Evolutionary conservation across 257 asterid genomes (phyloP), one percentile per base, ranked within the genome.

Genomic region (Solanum stenotomum): DNA sequence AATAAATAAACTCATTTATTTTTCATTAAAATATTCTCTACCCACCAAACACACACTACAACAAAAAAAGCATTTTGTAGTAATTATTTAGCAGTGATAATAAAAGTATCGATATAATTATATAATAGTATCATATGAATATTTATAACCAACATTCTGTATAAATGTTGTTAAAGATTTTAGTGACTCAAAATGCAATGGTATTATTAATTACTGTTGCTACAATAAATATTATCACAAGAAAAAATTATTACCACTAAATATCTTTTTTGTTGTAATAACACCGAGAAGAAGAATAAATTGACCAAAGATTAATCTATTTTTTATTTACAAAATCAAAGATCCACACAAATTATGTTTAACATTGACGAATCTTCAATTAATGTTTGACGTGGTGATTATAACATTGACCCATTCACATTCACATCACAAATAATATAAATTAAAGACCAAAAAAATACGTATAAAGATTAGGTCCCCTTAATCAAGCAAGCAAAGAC

Each of bases 141-240:
- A 61, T 23, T 23, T 9, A 61, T 61, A 61, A 23, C 3, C 0
- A 23, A 23, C 1, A 23, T 23, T 23, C 0, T 61, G 0, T 4
- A 23, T 9, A 61, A 23, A 63, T 4, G 2, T 0, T 1, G 3
- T 1, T 63, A 0, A 63, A 63, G 0, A 23, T 4, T 63, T 63
- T 61, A 63, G 1, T 25, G 7, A 63, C 14, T 63, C 15, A 1
- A 63, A 9, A 23, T 63, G 0, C 4, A 63, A 63, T n/a, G 6
- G 1, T 1, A 63, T 61, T 59, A 59, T 56, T 20, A 20, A 59
- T 59, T 59, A 3, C 1, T 18, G 0, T 59, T 59, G 25, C 12
- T 59, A 20, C 5, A 20, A 0, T 59, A 59, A 59, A 8, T 8
- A 20, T 8, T 20, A 20, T 20, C 25, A 1, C 2, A 18, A 2